A percentile compares a stretch with the other conserved stretches of the same genome.
Evolutionary conservation across 2,329 filamentous ascomycete species (phyloP).

Genomic region (Scopulariopsis brevicaulis): DNA sequence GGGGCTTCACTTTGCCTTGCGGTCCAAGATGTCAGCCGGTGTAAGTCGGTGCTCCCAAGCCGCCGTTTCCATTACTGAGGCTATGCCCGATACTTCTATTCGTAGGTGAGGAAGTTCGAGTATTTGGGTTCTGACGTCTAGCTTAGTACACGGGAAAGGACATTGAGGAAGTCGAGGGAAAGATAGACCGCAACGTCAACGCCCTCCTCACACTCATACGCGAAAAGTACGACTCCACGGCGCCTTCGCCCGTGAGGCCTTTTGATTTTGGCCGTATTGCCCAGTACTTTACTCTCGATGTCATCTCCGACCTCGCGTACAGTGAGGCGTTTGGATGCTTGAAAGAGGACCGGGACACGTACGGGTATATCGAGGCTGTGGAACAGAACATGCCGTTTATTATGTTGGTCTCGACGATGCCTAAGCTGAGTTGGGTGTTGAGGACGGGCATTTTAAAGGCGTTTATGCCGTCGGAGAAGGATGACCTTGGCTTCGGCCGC

Average conservation of each 20-base stretch:
- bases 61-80: too few relatives aligned
- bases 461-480: conserved; percentile 26
- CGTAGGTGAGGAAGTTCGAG: too few relatives aligned
- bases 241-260: conserved; percentile 9
- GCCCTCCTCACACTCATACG: conserved; percentile 31
- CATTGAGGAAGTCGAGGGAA: conserved; percentile 33
- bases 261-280: conserved; percentile 34
- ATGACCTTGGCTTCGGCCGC: conserved; percentile 24
- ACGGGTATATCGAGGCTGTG: conserved; percentile 31
- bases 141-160: conserved; percentile 36
- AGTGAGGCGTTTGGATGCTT: conserved; percentile 34
- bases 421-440: conserved; percentile 26
- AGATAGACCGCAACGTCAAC: conserved; percentile 33
- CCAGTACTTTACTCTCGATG: conserved; percentile 41
- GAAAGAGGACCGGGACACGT: conserved; percentile 29
- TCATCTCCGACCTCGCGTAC: conserved; percentile 38
- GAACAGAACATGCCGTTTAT: conserved; percentile 29
- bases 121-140: too few relatives aligned
- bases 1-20: conserved; percentile 24
- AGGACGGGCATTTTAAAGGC: conserved; percentile 25
- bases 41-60: conserved; percentile 14
- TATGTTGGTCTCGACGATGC: conserved; percentile 28
- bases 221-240: conserved; percentile 21
- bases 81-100: too few relatives aligned
- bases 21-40: conserved; percentile 37